These are phyloP conservation scores for Myriosclerotinia scirpicola DNA, from an alignment of 2,329 filamentous ascomycete species.

Conservation along the genomic window DNA sequence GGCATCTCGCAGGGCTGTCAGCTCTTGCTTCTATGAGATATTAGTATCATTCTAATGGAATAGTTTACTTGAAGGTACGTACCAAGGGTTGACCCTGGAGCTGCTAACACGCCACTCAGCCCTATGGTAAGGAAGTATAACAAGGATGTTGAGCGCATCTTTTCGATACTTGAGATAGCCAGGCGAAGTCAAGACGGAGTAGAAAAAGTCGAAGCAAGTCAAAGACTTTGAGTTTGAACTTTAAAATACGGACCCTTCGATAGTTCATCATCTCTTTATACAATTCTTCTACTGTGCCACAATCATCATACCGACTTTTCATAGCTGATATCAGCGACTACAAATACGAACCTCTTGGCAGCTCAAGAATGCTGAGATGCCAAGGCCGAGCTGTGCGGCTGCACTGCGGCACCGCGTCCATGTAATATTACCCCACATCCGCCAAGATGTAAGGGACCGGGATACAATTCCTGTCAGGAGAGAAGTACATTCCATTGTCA, in stretches of 20 bases:
- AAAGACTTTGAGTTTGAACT: conserved; percentile 3
- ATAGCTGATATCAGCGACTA: conserved; percentile 17
- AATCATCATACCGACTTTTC: background rate
- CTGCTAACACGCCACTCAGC: conserved; percentile 16
- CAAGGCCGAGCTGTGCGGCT: conserved; percentile 18
- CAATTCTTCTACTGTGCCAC: background rate
- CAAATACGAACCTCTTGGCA: conserved; percentile 21
- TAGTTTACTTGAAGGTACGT: background rate
- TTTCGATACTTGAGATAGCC: background rate
- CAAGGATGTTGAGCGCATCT: conserved; percentile 12
- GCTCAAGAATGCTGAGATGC: conserved; percentile 14
- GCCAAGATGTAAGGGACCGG: conserved; percentile 14
- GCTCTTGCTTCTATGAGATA: conserved; percentile 9
- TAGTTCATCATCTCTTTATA: conserved; percentile 4
- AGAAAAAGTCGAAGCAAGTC: background rate
- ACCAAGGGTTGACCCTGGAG: conserved; percentile 12
- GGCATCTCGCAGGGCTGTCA: conserved; percentile 26
- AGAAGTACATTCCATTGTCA: conserved; percentile 17
- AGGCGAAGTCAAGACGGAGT: background rate
- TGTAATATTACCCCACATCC: conserved; percentile 14
- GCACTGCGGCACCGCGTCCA: background rate
- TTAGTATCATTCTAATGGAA: background rate
- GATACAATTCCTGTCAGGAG: conserved; percentile 8
- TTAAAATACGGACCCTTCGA: background rate
- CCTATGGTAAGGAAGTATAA: conserved; percentile 17